A percentile compares a stretch with the other conserved stretches of the same genome.
These are phyloP conservation scores for Boletus patriciae DNA, from an alignment of 768 basidiomycete genomes.

Conservation along the genomic window DNA sequence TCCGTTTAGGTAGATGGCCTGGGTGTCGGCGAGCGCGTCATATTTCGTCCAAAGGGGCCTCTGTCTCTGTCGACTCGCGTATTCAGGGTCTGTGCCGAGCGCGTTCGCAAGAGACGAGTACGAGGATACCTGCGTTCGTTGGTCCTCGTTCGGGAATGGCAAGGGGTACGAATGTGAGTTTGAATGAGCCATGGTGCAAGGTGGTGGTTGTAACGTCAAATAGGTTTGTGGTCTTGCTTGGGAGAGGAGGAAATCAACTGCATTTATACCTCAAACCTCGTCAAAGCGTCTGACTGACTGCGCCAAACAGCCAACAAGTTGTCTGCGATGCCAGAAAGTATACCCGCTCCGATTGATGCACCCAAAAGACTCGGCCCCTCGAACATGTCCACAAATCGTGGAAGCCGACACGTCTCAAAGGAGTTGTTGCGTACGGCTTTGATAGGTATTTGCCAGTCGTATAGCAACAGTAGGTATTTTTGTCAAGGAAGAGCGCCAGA, in stretches of 20 bases:
- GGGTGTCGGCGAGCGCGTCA: constrained; percentile 8
- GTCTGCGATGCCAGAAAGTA: not conserved
- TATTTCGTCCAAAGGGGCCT: not conserved
- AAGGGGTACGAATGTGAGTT: constrained; percentile 17
- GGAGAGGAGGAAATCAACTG: not conserved
- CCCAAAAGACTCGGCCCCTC: not conserved
- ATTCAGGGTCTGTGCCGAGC: constrained; percentile 16
- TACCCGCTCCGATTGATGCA: not conserved
- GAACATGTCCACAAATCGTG: constrained; percentile 13
- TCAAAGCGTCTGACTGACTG: constrained; percentile 17
- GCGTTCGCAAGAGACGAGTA: constrained; percentile 29
- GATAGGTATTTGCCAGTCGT: not conserved
- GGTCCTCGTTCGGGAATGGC: constrained; percentile 21
- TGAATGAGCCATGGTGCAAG: constrained; percentile 20
- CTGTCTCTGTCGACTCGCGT: constrained; percentile 7
- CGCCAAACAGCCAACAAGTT: constrained; percentile 2
- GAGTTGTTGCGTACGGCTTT: not conserved
- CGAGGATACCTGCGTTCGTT: constrained; percentile 17
- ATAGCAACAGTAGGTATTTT: constrained; percentile 7
- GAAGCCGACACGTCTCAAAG: not conserved
- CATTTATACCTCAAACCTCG: constrained; percentile 21
- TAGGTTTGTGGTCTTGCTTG: not conserved
- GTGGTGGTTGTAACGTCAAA: not conserved
- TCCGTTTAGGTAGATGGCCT: constrained; percentile 17
- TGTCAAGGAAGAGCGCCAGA: not conserved